These are phyloP conservation scores for Tubosaeta sp. DNA, from an alignment of 768 basidiomycete species.

Conservation along the genomic window DNA sequence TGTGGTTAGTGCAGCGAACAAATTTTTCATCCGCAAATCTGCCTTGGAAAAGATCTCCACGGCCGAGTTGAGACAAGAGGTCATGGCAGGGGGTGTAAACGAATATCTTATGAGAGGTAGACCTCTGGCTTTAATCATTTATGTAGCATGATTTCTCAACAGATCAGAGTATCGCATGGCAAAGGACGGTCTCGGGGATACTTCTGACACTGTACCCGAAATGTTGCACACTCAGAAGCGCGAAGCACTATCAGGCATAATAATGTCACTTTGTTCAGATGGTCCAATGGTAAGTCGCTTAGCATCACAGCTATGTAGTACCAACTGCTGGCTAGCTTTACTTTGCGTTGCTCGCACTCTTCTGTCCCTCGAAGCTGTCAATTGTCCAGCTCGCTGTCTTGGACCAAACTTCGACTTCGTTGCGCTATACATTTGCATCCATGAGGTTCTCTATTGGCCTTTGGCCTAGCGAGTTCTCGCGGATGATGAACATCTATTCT, in stretches of 20 bases:
- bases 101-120: constrained; percentile 1
- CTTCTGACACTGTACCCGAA: constrained; percentile 11
- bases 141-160: neutral
- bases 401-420: constrained; percentile 20
- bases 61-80: constrained; percentile 15
- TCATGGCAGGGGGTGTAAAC: constrained; percentile 19
- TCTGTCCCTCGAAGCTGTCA: constrained; percentile 24
- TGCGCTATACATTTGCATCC: constrained; percentile 21
- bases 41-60: constrained; percentile 11
- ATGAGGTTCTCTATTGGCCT: constrained; percentile 3
- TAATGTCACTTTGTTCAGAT: constrained; percentile 13
- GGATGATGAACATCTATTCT: constrained; percentile 23
- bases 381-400: constrained; percentile 30
- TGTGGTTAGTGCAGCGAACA: constrained; percentile 13
- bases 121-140: neutral
- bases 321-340: constrained; percentile 18
- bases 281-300: constrained; percentile 13
- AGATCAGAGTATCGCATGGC: constrained; percentile 20
- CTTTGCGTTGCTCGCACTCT: constrained; percentile 25
- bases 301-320: neutral
- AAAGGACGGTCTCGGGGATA: constrained; percentile 16
- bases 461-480: constrained; percentile 16
- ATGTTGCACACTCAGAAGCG: constrained; percentile 3
- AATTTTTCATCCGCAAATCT: constrained; percentile 19
- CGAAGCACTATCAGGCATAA: constrained; percentile 3